A percentile compares a stretch with the other conserved stretches of the same genome.
These are phyloP conservation scores for Penicillium sp. DNA, from an alignment of 2,329 filamentous ascomycete species.

Conservation along the genomic window DNA sequence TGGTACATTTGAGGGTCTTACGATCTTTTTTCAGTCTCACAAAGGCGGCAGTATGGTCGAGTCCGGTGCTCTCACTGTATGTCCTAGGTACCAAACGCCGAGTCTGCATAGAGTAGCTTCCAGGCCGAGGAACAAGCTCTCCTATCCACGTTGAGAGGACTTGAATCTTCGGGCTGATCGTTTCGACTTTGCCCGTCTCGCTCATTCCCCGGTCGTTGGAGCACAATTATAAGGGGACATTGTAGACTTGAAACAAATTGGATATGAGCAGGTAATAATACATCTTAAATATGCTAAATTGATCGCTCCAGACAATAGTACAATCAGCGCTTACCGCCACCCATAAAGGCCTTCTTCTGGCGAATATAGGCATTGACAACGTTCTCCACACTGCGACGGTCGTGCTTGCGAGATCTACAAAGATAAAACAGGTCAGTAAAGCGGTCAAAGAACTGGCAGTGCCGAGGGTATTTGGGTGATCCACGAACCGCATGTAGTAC, in stretches of 20 bases:
- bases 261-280: slow-evolving; percentile 35
- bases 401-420: slow-evolving; percentile 71
- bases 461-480: background rate
- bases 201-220: background rate
- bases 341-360: slow-evolving; percentile 52
- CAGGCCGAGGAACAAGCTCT: background rate
- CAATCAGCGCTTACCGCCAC: slow-evolving; percentile 27
- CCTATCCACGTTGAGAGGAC: background rate
- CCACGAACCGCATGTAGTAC: slow-evolving; percentile 76
- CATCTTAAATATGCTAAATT: slow-evolving; percentile 28
- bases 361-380: slow-evolving; percentile 69
- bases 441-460: background rate
- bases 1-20: background rate
- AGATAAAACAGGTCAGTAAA: slow-evolving; percentile 15
- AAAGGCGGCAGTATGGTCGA: too few relatives aligned
- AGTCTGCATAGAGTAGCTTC: background rate
- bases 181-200: background rate
- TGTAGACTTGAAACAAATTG: background rate
- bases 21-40: too few relatives aligned
- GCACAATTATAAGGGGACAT: background rate
- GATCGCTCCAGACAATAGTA: slow-evolving; percentile 6
- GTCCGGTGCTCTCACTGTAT: too few relatives aligned
- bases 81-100: too few relatives aligned
- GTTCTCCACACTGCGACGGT: slow-evolving; percentile 81
- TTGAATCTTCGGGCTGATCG: background rate